phyloP scores from a whole-genome alignment of 202 grass and related monocot genomes.

The Hordeum pubiflorum region DNA sequence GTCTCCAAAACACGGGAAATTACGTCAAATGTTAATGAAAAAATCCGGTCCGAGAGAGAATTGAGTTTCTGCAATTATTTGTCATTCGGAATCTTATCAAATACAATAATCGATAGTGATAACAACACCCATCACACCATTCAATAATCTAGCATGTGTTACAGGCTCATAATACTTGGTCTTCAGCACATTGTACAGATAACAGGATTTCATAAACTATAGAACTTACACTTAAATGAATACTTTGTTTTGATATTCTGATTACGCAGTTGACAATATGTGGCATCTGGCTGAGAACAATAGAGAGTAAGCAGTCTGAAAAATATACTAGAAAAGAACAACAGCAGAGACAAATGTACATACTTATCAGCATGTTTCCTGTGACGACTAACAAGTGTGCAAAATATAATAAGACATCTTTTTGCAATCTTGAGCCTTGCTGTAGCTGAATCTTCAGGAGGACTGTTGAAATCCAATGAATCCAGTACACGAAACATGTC shows the following conservation, averaged over 20 bases:
- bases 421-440: slow-evolving; percentile 72
- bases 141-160: background rate
- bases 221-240: slow-evolving; percentile 66
- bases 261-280: slow-evolving; percentile 53
- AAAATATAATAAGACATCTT: slow-evolving; percentile 82
- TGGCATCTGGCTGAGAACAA: slow-evolving; percentile 66
- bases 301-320: slow-evolving; percentile 10
- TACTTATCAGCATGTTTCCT: slow-evolving; percentile 81
- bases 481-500: slow-evolving; percentile 66
- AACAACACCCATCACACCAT: background rate
- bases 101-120: slow-evolving; percentile 21
- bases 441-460: slow-evolving; percentile 31
- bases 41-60: slow-evolving; percentile 56
- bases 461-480: slow-evolving; percentile 49
- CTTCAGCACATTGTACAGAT: slow-evolving; percentile 22
- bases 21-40: slow-evolving; percentile 81
- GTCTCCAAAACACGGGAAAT: slow-evolving; percentile 81
- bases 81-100: background rate
- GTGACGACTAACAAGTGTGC: slow-evolving; percentile 68
- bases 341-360: slow-evolving; percentile 18
- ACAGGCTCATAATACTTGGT: background rate
- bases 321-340: slow-evolving; percentile 31
- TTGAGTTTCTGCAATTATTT: slow-evolving; percentile 59
- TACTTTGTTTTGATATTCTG: slow-evolving; percentile 72
- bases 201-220: slow-evolving; percentile 20